A percentile compares a stretch with the other conserved stretches of the same genome.
These are phyloP conservation scores for Pyrrhoderma lamaoense DNA, from an alignment of 1,284 basidiomycete species.

Conservation along the genomic window DNA sequence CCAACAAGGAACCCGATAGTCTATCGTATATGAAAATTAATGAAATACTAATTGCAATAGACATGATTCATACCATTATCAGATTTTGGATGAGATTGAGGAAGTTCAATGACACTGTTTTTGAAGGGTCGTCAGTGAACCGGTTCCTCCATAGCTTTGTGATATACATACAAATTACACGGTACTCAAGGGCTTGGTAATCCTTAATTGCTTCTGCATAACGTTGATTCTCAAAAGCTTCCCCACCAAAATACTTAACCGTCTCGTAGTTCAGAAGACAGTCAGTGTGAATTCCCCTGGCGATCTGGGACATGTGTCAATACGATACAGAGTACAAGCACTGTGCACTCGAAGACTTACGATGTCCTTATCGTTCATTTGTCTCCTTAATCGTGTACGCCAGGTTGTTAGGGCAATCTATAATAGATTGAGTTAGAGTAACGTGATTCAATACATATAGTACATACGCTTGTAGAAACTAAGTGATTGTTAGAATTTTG, in stretches of 20 bases:
- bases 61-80: conserved; percentile 50
- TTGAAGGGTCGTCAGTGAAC: conserved; percentile 3
- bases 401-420: conserved; percentile 51
- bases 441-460: conserved; percentile 11
- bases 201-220: conserved; percentile 68
- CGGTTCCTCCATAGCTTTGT: not conserved
- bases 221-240: conserved; percentile 70
- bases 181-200: conserved; percentile 71
- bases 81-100: conserved; percentile 74
- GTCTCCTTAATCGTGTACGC: conserved; percentile 62
- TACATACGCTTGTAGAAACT: conserved; percentile 54
- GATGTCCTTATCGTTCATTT: conserved; percentile 74
- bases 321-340: conserved; percentile 2
- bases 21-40: conserved; percentile 28
- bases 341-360: conserved; percentile 30
- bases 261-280: conserved; percentile 78
- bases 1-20: conserved; percentile 72
- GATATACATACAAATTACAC: conserved; percentile 55
- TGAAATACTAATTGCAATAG: not conserved
- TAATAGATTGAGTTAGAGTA: not conserved
- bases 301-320: conserved; percentile 39
- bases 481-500: not conserved
- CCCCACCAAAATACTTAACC: conserved; percentile 81
- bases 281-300: conserved; percentile 74
- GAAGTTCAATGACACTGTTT: conserved; percentile 58